Conservation (phyloP, 176 grass and related monocot genomes). For the Thinopyrum elongatum region DNA sequence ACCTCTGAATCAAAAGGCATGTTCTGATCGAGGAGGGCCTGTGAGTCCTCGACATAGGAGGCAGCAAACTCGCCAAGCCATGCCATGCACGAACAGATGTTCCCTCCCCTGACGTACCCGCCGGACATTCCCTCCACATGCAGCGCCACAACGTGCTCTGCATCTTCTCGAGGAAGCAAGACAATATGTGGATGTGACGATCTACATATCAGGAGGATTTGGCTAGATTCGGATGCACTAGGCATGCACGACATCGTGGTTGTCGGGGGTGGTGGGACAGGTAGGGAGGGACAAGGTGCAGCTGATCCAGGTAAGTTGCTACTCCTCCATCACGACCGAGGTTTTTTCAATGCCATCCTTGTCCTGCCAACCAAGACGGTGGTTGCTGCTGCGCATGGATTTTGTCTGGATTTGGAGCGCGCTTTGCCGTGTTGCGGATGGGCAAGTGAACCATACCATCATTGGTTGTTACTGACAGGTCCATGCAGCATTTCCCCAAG, state of each 20-base stretch:
- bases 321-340: no score
- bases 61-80: background rate
- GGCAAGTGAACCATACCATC: background rate
- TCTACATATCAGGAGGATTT: background rate
- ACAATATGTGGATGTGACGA: background rate
- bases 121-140: constrained; percentile 4
- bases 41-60: no score
- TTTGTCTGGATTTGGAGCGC: background rate
- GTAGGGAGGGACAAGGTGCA: background rate
- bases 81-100: constrained; percentile 27
- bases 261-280: background rate
- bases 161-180: constrained; percentile 25
- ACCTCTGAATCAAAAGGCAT: no score
- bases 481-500: no score
- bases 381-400: background rate
- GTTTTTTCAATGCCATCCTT: background rate
- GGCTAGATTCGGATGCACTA: background rate
- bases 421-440: background rate
- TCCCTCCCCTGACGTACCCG: background rate
- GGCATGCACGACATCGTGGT: background rate
- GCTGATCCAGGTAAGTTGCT: background rate
- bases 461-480: background rate
- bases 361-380: background rate
- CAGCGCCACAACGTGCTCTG: constrained; percentile 24
- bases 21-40: no score